Conservation (phyloP, 2,329 filamentous ascomycete species). For the Fusarium sp. region DNA sequence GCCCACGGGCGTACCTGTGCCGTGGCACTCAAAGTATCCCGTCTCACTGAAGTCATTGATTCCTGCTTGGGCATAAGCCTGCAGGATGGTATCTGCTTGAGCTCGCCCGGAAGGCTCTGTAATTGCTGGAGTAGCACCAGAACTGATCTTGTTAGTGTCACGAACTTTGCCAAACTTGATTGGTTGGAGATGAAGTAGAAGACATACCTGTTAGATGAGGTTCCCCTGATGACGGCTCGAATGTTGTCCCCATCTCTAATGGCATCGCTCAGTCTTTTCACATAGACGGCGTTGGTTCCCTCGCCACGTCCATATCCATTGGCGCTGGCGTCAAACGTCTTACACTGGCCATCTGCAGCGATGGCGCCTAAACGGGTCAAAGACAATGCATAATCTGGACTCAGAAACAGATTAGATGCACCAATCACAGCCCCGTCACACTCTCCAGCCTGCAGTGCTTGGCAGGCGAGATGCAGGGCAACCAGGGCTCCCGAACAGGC, state of each 20-base stretch:
- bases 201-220: constrained; percentile 58
- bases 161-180: constrained; percentile 43
- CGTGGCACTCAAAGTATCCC: constrained; percentile 50
- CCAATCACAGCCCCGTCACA: constrained; percentile 52
- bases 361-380: constrained; percentile 46
- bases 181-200: background rate
- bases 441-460: constrained; percentile 52
- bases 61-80: constrained; percentile 43
- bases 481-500: constrained; percentile 61
- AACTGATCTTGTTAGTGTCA: constrained; percentile 47
- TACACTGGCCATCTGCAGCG: constrained; percentile 53
- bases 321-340: constrained; percentile 65
- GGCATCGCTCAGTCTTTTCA: constrained; percentile 68
- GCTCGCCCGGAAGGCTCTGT: constrained; percentile 63
- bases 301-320: constrained; percentile 69
- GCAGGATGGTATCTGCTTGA: constrained; percentile 56
- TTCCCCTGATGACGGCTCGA: constrained; percentile 63
- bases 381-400: constrained; percentile 45
- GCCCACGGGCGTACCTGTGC: constrained; percentile 50
- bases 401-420: constrained; percentile 50
- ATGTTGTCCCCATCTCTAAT: constrained; percentile 65
- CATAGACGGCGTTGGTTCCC: constrained; percentile 64
- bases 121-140: constrained; percentile 64
- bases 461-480: constrained; percentile 57
- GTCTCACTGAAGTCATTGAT: constrained; percentile 44